Conservation (phyloP, 805 yeast species). For the Metschnikowia hibisci region DNA sequence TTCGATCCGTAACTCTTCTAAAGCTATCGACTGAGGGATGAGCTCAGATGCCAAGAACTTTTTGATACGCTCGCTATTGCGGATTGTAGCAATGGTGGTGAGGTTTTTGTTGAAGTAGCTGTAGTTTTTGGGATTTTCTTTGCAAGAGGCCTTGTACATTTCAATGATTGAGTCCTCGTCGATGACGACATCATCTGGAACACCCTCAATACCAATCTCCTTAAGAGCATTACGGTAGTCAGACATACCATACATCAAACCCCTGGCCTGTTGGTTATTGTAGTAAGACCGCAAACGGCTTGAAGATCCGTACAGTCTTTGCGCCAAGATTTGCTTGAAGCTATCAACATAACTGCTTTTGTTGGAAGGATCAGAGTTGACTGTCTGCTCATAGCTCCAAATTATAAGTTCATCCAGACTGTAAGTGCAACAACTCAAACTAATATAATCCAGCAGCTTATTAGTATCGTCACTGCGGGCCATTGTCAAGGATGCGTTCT, state of each 20-base stretch:
- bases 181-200: conserved; percentile 15
- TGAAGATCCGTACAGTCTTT: conserved; percentile 15
- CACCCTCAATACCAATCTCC: conserved; percentile 27
- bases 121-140: conserved; percentile 35
- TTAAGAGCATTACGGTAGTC: conserved; percentile 33
- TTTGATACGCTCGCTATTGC: conserved; percentile 20
- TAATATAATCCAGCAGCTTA: conserved; percentile 25
- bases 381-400: conserved; percentile 37
- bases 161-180: conserved; percentile 36
- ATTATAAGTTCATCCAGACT: conserved; percentile 40
- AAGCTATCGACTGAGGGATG: conserved; percentile 32
- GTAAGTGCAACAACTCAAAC: conserved; percentile 27
- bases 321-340: conserved; percentile 23
- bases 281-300: conserved; percentile 27
- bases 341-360: conserved; percentile 36
- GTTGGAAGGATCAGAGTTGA: conserved; percentile 30
- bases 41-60: conserved; percentile 29
- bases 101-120: conserved; percentile 31
- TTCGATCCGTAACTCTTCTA: conserved; percentile 36
- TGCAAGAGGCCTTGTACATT: conserved; percentile 29
- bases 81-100: conserved; percentile 24
- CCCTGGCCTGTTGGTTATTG: conserved; percentile 24
- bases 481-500: conserved; percentile 26
- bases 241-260: conserved; percentile 30
- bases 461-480: conserved; percentile 22